Base-by-base conservation (phyloP, 2,329 filamentous ascomycete genomes). In the Colletotrichum lindemuthianum region DNA sequence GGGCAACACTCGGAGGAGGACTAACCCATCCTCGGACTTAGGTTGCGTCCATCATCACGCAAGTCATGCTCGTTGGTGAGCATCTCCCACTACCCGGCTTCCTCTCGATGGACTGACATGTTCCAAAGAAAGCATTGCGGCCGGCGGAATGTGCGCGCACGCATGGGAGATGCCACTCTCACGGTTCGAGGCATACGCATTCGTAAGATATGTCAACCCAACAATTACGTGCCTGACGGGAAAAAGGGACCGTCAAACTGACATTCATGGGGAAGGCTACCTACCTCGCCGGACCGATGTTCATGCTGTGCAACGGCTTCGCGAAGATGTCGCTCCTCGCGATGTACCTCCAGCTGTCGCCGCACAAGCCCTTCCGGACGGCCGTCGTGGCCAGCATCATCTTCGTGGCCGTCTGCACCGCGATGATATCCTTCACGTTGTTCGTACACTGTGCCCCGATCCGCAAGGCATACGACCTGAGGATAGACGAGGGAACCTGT, bases 291-390 rank as follows among this genome's bases (percentile, higher is more conserved):
- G 67, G 70, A 1, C 69, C 70, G 7, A 66, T 79, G 32, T 79
- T 76, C 57, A 72, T 76, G n/a, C 60, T 75, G 13, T 74, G 75
- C 40, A 74, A 73, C 11, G 74, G 72, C 2, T 71, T 77, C 15
- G 73, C 76, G 11, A 81, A 80, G 50, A 32, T 79, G 3, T 73
- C 77, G 0, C 73, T 81, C 4, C 72, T 79, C 4, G 69, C 77
- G 6, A 77, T 81, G 47, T 80, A 79, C 55, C 69, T 75, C 11
- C 72, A 72, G 9, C 68, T 81, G 2, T 77, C 76, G 1, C 77
- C 77, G 0, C 74, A 75, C 15, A 69, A 45, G 24, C 72, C 73
- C 69, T 78, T 78, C 55, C 75, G 74, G 8, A 58, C 69, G 3
- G 69, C 71, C 0, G 70, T 75, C 8, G 78, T 73, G 68, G 54